Base-by-base conservation (phyloP, 139 green algal species). In the Limnomonas spitsbergensis region DNA sequence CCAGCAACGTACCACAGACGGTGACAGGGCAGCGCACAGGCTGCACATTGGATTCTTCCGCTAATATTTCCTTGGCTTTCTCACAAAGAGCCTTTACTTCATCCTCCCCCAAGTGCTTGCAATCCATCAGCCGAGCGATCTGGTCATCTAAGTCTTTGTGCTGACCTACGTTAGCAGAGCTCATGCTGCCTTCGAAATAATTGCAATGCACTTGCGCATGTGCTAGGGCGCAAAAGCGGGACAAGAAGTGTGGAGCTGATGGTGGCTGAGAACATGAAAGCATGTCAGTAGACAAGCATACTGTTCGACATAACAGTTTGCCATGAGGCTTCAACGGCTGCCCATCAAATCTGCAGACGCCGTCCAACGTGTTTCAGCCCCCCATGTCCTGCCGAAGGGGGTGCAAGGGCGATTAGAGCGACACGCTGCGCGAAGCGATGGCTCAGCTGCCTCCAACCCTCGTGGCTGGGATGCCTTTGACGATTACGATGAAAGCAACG, bases 41-140 rank as follows among this genome's bases (percentile, higher is more conserved):
- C 89, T 99, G 96, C 66, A 99, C 96, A 76, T 99, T 99, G 2
- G 90, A 97, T 90, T 99, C 96, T 80, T 99, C 96, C n/a, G 99
- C 92, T 4, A 99, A 83, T 9, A 99, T 95, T 78, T 99, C 96
- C 83, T 98, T 98, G 1, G 97, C 93, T 37, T 95, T 95, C 89
- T 98, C 94, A 80, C 96, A 99, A 1, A 99, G 85, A 4, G 88
- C 77, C 81, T 98, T 98, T 0, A 99, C 91, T 85, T 99, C 95
- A 31, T 97, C 92, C 80, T 99, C 96, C 14, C 14, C 47, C 20
- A 61, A 61, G 47, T 72, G 61, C 61, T 72, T 34, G 29, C 61
- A 72, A 34, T 72, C 24, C 7, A 72, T 7, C 61, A 72, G 24
- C 24, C 61, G 61, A 7, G 27, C 61, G 61, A 72, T 72, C 24